Base-by-base conservation (phyloP, 2,329 filamentous ascomycete genomes). In the Botrytis cinerea region DNA sequence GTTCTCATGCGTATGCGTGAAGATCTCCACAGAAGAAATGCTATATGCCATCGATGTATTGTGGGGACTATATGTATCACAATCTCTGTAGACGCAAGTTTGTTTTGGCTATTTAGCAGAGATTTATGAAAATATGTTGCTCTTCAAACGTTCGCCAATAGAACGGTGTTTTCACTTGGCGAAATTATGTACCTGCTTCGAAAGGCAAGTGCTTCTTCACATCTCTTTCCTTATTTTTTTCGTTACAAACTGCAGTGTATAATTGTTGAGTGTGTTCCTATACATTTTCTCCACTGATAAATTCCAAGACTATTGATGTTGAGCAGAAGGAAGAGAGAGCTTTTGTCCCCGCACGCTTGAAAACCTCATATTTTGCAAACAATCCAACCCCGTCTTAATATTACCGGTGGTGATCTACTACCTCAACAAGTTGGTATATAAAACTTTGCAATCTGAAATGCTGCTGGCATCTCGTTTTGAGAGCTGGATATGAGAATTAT, bases 271-370 rank as follows among this genome's bases (percentile, higher is more conserved):
- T 22, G 25, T 51, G 22, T n/a, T 57, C 14, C 4, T 54, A 7
- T 2, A 7, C 20, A 51, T 22, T 28, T 8, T 10, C 14, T 38
- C 35, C n/a, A 43, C 2, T 35, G 5, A 57, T 69, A 28, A 8
- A 8, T 14, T 43, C 8, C 16, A 22, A 73, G 70, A 51, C 81
- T 0, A 77, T 74, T 75, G 10, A 22, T 38, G 14, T 60, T n/a
- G 48, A 20, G 4, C 32, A 32, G 32, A 32, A 32, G 32, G 28
- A 32, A 2, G 18, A 60, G 32, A 35, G 9, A 38, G 32, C 20
- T 60, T 35, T 38, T 3, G 9, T 35, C 28, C 62, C 10, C 14
- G 5, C 48, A n/a, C 10, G 48, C 48, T n/a, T 16, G 4, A 54
- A 8, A 16, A 0, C 25, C 5, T n/a, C 25, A 54, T 14, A n/a